Evolutionary conservation across 2,329 filamentous ascomycete genomes (phyloP).

Genomic region (Exophiala calicioides): DNA sequence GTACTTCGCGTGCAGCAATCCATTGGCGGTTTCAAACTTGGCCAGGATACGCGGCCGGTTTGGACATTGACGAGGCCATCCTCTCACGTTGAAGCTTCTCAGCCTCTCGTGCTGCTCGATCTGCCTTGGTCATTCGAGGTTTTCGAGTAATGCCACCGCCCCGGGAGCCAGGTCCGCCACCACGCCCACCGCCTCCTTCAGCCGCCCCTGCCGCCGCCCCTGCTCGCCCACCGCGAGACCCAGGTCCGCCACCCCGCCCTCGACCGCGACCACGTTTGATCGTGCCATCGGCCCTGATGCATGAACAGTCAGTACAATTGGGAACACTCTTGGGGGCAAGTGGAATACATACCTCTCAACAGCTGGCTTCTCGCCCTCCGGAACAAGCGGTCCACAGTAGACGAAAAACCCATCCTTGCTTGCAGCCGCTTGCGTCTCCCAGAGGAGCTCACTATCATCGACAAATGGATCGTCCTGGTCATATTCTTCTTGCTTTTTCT

Average conservation of each 20-base stretch:
- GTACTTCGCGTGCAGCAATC: too few species aligned
- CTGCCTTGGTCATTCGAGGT: slow-evolving; percentile 81
- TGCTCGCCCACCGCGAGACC: slow-evolving; percentile 44
- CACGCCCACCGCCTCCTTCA: slow-evolving; percentile 26
- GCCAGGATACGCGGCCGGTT: slow-evolving; percentile 28
- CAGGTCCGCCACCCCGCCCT: slow-evolving; percentile 52
- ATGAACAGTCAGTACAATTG: slow-evolving; percentile 36
- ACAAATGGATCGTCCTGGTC: slow-evolving; percentile 69
- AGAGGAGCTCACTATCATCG: slow-evolving; percentile 90
- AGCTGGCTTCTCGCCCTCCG: slow-evolving; percentile 76
- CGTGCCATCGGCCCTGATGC: slow-evolving; percentile 65
- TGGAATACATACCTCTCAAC: slow-evolving; percentile 58
- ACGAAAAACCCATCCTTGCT: slow-evolving; percentile 98
- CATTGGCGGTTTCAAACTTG: slow-evolving; percentile 5
- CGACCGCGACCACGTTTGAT: slow-evolving; percentile 59
- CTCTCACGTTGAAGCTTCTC: slow-evolving; percentile 76
- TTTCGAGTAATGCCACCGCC: slow-evolving; percentile 66
- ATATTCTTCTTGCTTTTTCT: slow-evolving; percentile 69
- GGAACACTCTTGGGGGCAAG: slow-evolving; percentile 24
- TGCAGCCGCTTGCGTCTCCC: slow-evolving; percentile 93
- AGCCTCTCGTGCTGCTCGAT: slow-evolving; percentile 75
- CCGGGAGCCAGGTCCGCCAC: slow-evolving; percentile 28
- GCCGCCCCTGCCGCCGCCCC: slow-evolving; percentile 25
- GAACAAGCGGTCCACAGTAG: slow-evolving; percentile 87
- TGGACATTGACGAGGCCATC: slow-evolving; percentile 39